Evolutionary conservation across 2,329 filamentous ascomycete species (phyloP).

Genomic region (Cytospora leucostoma): DNA sequence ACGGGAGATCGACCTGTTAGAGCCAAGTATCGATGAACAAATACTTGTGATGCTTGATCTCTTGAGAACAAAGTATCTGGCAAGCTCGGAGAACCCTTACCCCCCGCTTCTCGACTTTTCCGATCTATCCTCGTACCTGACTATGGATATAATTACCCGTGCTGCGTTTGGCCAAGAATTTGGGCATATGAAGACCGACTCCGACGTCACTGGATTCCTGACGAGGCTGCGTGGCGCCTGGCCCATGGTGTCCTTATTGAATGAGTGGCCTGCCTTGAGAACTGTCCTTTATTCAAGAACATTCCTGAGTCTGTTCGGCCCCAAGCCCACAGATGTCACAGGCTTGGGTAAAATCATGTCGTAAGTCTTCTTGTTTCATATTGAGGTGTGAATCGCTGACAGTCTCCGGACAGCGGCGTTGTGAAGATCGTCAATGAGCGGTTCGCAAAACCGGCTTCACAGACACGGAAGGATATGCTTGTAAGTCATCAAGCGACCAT

Average conservation of each 20-base stretch:
- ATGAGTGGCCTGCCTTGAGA: conserved; percentile 41
- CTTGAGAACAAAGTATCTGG: conserved; percentile 7
- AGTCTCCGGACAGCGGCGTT: neutral
- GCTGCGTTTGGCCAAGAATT: conserved; percentile 50
- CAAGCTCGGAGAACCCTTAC: neutral
- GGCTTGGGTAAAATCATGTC: conserved; percentile 35
- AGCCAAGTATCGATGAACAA: conserved; percentile 29
- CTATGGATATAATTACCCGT: conserved; percentile 52
- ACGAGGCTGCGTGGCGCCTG: neutral
- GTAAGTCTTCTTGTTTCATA: conserved; percentile 11
- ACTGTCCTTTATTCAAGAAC: conserved; percentile 29
- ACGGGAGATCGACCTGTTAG: conserved; percentile 34
- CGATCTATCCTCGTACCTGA: conserved; percentile 48
- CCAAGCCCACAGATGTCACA: conserved; percentile 32
- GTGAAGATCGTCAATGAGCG: conserved; percentile 4
- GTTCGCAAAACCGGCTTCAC: conserved; percentile 36
- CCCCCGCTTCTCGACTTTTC: conserved; percentile 45
- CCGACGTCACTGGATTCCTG: conserved; percentile 48
- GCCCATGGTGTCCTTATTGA: conserved; percentile 43
- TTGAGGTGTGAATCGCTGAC: neutral
- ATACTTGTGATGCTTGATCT: conserved; percentile 9
- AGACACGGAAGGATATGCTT: conserved; percentile 53
- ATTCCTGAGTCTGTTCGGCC: conserved; percentile 41
- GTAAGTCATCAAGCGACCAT: neutral
- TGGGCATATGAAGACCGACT: conserved; percentile 45